These are phyloP conservation scores for Spatholobus suberectus DNA, from an alignment of 306 rosid species.

Conservation along the genomic window DNA sequence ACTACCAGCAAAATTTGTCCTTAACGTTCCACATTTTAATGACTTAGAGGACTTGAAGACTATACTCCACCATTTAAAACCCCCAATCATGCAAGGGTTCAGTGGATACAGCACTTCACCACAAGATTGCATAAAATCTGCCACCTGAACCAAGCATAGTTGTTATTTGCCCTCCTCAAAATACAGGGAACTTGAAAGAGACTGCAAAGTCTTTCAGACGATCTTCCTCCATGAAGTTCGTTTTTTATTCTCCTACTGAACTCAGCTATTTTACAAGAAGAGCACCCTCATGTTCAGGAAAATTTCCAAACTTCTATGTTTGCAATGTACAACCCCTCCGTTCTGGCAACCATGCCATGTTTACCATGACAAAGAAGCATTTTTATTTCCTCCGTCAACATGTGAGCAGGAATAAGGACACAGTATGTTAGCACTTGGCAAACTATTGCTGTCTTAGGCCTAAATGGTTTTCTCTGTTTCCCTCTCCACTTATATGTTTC, in stretches of 20 bases:
- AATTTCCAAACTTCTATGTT: not conserved
- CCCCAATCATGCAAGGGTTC: not conserved
- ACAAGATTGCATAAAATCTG: not conserved
- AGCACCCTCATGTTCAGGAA: not conserved
- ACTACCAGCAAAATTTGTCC: not conserved
- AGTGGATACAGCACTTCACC: not conserved
- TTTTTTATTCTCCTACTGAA: not conserved
- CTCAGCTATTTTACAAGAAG: not conserved
- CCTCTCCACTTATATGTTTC: not conserved
- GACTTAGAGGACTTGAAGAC: conserved; percentile 7
- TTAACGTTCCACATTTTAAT: not conserved
- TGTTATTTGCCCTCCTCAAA: not conserved
- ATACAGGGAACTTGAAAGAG: not conserved
- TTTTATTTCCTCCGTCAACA: not conserved
- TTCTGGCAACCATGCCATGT: not conserved
- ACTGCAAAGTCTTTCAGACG: not conserved
- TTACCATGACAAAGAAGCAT: not conserved
- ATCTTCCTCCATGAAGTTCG: not conserved
- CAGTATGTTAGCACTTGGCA: not conserved
- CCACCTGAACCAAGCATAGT: not conserved
- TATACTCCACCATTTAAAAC: not conserved
- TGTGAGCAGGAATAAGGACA: not conserved
- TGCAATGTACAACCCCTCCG: not conserved
- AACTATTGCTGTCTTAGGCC: no score
- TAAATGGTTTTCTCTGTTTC: no score